Evolutionary conservation across 2,329 filamentous ascomycete species (phyloP).

Genomic region (Paecilomyces sp.): DNA sequence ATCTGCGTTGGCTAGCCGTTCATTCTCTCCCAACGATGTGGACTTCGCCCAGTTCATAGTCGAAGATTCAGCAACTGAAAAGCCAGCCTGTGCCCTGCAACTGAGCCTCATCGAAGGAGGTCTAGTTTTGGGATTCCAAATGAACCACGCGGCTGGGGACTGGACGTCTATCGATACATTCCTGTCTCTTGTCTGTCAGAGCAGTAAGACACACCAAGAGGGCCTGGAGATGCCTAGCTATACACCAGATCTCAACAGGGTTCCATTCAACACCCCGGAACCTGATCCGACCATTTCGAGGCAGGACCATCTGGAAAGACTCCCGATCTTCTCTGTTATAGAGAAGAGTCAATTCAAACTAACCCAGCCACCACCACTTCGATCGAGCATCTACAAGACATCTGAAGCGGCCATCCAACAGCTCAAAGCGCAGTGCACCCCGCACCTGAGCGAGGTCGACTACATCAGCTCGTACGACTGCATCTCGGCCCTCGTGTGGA

Average conservation of each 20-base stretch:
- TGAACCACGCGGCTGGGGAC: constrained; percentile 16
- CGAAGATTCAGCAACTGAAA: constrained; percentile 1
- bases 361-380: not conserved
- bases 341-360: not conserved
- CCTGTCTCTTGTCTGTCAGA: constrained; percentile 6
- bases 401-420: constrained; percentile 1
- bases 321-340: not conserved
- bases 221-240: constrained; percentile 9
- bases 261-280: constrained; percentile 9
- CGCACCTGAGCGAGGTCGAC: constrained; percentile 1
- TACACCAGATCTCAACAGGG: constrained; percentile 12
- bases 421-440: constrained; percentile 9
- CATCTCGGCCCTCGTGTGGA: constrained; percentile 17
- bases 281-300: not conserved
- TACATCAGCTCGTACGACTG: constrained; percentile 20
- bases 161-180: constrained; percentile 16
- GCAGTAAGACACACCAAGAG: constrained; percentile 11
- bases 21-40: not conserved
- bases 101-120: constrained; percentile 14
- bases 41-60: constrained; percentile 5
- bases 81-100: constrained; percentile 13
- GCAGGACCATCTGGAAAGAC: not conserved
- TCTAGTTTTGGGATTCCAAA: constrained; percentile 10
- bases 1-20: not conserved
- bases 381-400: not conserved